Evolutionary conservation across 345 rosid genomes (phyloP).

Genomic region (Gossypium arboreum): DNA sequence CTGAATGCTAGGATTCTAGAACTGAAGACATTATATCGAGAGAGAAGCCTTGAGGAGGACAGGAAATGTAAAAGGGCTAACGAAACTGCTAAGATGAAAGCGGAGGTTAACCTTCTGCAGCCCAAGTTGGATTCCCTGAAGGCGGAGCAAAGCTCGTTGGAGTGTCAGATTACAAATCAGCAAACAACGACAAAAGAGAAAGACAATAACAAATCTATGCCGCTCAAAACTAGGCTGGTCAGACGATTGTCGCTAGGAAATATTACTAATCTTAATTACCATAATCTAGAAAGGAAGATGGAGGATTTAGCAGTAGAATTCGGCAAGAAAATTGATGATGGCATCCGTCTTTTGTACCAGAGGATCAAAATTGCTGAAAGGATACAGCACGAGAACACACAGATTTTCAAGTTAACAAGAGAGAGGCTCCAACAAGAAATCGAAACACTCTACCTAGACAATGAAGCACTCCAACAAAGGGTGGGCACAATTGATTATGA

Average conservation of each 20-base stretch:
- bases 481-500: constrained; percentile 10
- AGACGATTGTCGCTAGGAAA: constrained; percentile 40
- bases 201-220: constrained; percentile 30
- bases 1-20: constrained; percentile 33
- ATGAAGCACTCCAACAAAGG: background rate
- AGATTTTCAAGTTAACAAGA: constrained; percentile 30
- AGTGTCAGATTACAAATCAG: constrained; percentile 32
- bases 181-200: constrained; percentile 30
- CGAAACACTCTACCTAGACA: constrained; percentile 17
- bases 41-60: constrained; percentile 21
- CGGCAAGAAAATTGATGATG: constrained; percentile 56
- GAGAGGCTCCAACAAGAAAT: constrained; percentile 35
- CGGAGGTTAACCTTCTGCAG: constrained; percentile 22
- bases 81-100: constrained; percentile 25
- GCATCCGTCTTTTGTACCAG: constrained; percentile 49
- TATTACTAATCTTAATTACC: constrained; percentile 18
- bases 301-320: constrained; percentile 61
- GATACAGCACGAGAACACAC: constrained; percentile 56
- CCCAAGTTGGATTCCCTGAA: constrained; percentile 35
- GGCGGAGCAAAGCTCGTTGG: constrained; percentile 26
- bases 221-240: constrained; percentile 23
- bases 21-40: constrained; percentile 23
- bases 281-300: constrained; percentile 53
- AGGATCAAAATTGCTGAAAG: constrained; percentile 75
- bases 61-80: constrained; percentile 12